Base-by-base conservation (phyloP, 2,329 filamentous ascomycete species). In the Verticillium nonalfalfae region DNA sequence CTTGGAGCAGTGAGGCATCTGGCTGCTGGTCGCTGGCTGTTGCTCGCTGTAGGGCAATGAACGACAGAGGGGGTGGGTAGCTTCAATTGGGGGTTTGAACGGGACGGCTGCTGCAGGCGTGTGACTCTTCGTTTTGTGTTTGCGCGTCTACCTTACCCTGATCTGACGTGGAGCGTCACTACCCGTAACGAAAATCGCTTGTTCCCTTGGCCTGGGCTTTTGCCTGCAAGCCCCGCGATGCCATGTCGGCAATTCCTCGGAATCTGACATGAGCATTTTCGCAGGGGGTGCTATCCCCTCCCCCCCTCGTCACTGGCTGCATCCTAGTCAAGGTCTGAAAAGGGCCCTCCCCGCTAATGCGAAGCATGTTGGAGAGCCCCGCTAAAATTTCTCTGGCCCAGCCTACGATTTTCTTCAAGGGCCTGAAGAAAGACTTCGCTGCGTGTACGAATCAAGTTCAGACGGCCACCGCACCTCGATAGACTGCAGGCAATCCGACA, bases 351-450 rank as follows among this genome's bases (percentile, higher is more conserved):
- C 45, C 45, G 45, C 45, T 52, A 52, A 52, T 52, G 45, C 45
- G 45, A 52, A 52, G 45, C 45, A 52, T 52, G 45, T 18, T 18
- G 45, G 34, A 57, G 14, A 60, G 63, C 62, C 63, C 63, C 63
- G 62, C 63, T 63, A 62, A 65, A 65, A 64, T 65, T 64, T 65
- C 60, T 61, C 38, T 45, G 18, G 21, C 21, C 45, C 45, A 58
- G 57, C 21, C 39, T 58, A 39, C 38, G 33, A 40, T 58, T 58
- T 58, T 58, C 36, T 38, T 58, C 21, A 11, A 13, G 15, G 33
- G n/a, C 39, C 26, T 31, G 14, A 58, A 50, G 40, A 26, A 58
- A 39, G 50, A 13, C 31, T 57, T 58, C 35, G 45, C 45, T 52
- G 35, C 5, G 21, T 18, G 45, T 21, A 9, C 45, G 18, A 13